Evolutionary conservation across 345 rosid species (phyloP).

Genomic region (Dipteronia dyeriana): DNA sequence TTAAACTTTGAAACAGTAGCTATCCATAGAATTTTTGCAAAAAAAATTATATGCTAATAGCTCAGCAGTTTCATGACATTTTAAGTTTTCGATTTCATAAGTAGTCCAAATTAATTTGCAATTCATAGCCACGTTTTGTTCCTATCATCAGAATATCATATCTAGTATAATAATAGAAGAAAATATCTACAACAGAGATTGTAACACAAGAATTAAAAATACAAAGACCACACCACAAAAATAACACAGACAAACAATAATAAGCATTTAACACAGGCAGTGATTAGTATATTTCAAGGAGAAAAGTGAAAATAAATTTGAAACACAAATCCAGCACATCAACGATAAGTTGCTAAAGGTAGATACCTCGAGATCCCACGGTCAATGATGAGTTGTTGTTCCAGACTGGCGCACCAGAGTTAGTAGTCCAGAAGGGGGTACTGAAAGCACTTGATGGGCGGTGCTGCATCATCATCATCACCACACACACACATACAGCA

Average conservation of each 20-base stretch:
- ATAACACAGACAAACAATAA: neutral
- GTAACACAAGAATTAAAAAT: neutral
- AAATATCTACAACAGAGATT: neutral
- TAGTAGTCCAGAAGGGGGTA: constrained; percentile 72
- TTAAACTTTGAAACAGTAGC: neutral
- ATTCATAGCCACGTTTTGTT: neutral
- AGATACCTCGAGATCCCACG: constrained; percentile 77
- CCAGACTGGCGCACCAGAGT: constrained; percentile 80
- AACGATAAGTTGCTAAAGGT: neutral
- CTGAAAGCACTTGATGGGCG: constrained; percentile 75
- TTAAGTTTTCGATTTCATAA: too few species aligned
- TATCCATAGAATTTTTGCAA: neutral
- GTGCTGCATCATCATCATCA: constrained; percentile 36
- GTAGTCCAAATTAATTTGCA: neutral
- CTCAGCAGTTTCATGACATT: too few species aligned
- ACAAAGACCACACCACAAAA: neutral
- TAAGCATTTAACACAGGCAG: neutral
- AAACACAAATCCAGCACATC: neutral
- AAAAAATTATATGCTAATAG: neutral
- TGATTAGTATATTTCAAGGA: neutral
- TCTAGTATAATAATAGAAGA: neutral
- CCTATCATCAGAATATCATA: neutral
- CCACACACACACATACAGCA: neutral
- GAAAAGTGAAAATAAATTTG: neutral
- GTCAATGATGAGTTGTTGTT: constrained; percentile 82